Conservation (phyloP, 2,329 filamentous ascomycete species). For the Fusarium pilosicola region DNA sequence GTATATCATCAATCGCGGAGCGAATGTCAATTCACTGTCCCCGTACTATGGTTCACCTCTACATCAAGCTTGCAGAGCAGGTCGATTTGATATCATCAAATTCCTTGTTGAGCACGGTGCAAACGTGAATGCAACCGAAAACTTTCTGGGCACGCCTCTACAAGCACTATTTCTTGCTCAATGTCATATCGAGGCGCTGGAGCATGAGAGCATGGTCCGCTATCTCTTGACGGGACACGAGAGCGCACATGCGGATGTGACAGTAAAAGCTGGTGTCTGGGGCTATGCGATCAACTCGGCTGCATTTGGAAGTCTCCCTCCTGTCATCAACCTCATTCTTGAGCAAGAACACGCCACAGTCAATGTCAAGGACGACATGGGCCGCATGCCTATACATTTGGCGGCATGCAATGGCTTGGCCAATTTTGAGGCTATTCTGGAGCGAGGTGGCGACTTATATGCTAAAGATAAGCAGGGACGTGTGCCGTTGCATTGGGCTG, state of each 20-base stretch:
- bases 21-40: background rate
- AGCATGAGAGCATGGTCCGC: background rate
- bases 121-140: background rate
- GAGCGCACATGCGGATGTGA: background rate
- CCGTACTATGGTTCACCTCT: background rate
- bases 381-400: constrained; percentile 8
- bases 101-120: background rate
- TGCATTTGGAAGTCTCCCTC: fast-evolving
- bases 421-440: background rate
- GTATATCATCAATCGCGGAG: background rate
- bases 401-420: background rate
- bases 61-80: background rate
- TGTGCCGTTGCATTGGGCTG: background rate
- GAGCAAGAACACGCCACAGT: background rate
- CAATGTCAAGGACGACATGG: background rate
- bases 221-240: background rate
- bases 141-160: background rate
- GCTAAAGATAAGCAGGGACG: background rate
- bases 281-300: background rate
- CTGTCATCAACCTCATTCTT: background rate
- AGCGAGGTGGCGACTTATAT: background rate
- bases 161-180: background rate
- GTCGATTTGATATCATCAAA: background rate
- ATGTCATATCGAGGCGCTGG: fast-evolving
- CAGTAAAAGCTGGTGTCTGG: background rate